Base-by-base conservation (phyloP, 2,329 filamentous ascomycete genomes). In the Pestalotiopsis fici region DNA sequence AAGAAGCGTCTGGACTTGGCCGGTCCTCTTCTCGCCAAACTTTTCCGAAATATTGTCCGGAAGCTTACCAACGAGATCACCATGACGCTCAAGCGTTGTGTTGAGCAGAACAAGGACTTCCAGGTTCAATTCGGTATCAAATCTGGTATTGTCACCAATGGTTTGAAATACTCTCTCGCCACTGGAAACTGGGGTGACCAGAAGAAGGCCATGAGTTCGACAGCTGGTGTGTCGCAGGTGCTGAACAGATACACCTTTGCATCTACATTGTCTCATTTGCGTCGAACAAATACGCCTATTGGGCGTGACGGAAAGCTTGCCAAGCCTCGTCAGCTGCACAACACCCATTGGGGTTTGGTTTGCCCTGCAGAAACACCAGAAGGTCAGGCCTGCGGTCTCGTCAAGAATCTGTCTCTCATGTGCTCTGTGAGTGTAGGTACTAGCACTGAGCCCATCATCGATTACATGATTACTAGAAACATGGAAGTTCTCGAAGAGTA, bases 131-230 rank as follows among this genome's bases (percentile, higher is more conserved):
- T 97, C 67, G 96, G 94, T 72, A 92, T 98, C 76, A 98, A 98
- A 83, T 91, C 92, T 25, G 92, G 90, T 70, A 97, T 96, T 23
- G 87, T 99, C 72, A 97, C 95, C 23, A 97, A 96, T 77, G 96
- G 95, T 62, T 83, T 99, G 72, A 97, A 98, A 78, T 99, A 99
- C 81, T 98, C 96, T 64, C 86, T 99, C 69, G 95, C 96, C 28
- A 99, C 96, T 15, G 96, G 96, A 72, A 99, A 99, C 82, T 99
- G 96, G 97, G 97, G 96, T 76, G 96, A 99, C 72, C 96, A 99
- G 84, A 99, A 98, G 87, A 99, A 98, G 85, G 95, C 96, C 23
- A 93, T 93, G 74, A 95, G 92, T 73, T 93, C 95, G 1, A 98
- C 97, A 71, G 96, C 96, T 59, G 97, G 96, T 86, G 96, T 99